Evolutionary conservation across 441 rosid genomes (phyloP).

Genomic region (Pelargonium citronellum): DNA sequence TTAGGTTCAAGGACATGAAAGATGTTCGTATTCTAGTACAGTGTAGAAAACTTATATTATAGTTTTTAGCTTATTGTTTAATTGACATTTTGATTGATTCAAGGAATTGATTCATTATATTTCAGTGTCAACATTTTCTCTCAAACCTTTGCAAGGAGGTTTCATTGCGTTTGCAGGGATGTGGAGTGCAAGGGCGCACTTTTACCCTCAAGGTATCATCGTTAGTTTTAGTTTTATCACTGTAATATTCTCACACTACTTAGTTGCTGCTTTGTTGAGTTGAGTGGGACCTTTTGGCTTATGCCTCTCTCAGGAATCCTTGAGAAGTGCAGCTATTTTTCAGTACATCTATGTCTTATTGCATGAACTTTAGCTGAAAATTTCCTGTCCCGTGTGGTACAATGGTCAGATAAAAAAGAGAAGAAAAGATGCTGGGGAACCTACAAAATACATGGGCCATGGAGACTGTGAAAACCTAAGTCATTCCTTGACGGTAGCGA

Average conservation of each 20-base stretch:
- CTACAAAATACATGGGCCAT: conserved; percentile 81
- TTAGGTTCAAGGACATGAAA: conserved; percentile 69
- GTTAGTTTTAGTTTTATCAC: conserved; percentile 7
- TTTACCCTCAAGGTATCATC: conserved; percentile 73
- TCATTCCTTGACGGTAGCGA: conserved; percentile 67
- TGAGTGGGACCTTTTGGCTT: background rate
- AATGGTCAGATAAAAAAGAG: conserved; percentile 67
- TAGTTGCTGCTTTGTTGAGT: conserved; percentile 15
- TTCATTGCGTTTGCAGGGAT: conserved; percentile 73
- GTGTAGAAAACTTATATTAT: conserved; percentile 14
- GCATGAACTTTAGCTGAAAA: conserved; percentile 11
- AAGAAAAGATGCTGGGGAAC: conserved; percentile 71
- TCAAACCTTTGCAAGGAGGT: conserved; percentile 86
- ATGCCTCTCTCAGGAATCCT: conserved; percentile 1
- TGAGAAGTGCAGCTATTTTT: background rate
- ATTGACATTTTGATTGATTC: conserved; percentile 8
- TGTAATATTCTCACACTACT: background rate
- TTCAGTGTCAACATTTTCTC: conserved; percentile 65
- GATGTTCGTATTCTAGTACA: conserved; percentile 49
- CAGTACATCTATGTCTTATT: background rate
- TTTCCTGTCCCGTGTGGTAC: conserved; percentile 14
- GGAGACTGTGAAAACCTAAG: conserved; percentile 88
- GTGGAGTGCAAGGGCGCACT: conserved; percentile 73
- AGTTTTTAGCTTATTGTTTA: conserved; percentile 9
- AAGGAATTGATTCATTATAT: conserved; percentile 18